phyloP scores from a whole-genome alignment of 306 rosid species.

The Corylus americana region DNA sequence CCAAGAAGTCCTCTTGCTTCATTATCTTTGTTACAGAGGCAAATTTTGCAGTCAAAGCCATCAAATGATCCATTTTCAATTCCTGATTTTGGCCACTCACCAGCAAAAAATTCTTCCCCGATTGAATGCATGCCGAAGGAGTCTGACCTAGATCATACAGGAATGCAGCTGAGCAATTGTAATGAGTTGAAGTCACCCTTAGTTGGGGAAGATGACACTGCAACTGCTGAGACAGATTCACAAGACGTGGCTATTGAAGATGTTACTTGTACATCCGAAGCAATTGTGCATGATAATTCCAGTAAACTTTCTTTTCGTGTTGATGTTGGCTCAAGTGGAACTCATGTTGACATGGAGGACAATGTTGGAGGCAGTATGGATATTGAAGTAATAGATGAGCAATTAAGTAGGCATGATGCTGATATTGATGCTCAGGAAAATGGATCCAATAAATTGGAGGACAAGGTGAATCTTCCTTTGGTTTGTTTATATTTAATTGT shows the following conservation, averaged over 20 bases:
- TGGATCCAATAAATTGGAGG: constrained; percentile 28
- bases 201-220: constrained; percentile 28
- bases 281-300: constrained; percentile 22
- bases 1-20: constrained; percentile 73
- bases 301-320: constrained; percentile 27
- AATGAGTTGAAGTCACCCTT: constrained; percentile 26
- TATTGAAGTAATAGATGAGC: constrained; percentile 29
- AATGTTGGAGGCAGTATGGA: constrained; percentile 27
- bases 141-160: constrained; percentile 35
- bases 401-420: constrained; percentile 18
- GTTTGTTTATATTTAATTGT: constrained; percentile 2
- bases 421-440: constrained; percentile 31
- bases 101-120: constrained; percentile 30
- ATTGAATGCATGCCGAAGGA: constrained; percentile 17
- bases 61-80: constrained; percentile 65
- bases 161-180: constrained; percentile 22
- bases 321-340: constrained; percentile 34
- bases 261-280: constrained; percentile 18
- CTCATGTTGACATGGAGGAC: constrained; percentile 32
- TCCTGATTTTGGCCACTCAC: constrained; percentile 41
- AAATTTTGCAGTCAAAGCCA: constrained; percentile 43
- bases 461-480: constrained; percentile 31
- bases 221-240: constrained; percentile 24
- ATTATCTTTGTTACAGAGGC: constrained; percentile 44
- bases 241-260: constrained; percentile 27